Conservation (phyloP, 1,139 yeast genomes). For the Sugiyamaella castrensis region DNA sequence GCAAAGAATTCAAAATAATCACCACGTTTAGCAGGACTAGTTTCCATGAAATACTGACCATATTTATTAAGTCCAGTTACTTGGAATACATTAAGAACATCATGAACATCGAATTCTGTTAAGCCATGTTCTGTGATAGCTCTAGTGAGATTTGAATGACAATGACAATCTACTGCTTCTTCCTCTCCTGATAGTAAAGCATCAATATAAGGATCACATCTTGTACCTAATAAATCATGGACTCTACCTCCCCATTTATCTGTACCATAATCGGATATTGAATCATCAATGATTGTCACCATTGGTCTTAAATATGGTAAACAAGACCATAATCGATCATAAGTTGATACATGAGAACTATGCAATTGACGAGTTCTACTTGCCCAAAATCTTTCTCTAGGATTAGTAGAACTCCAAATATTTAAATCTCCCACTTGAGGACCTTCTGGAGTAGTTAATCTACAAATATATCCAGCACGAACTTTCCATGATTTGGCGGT, state of each 20-base stretch:
- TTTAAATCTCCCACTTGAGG: slow-evolving; percentile 70
- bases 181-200: slow-evolving; percentile 46
- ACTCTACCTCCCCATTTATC: slow-evolving; percentile 66
- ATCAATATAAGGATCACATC: slow-evolving; percentile 70
- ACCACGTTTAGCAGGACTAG: slow-evolving; percentile 56
- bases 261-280: slow-evolving; percentile 51
- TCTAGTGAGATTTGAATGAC: slow-evolving; percentile 61
- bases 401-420: slow-evolving; percentile 59
- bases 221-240: slow-evolving; percentile 64
- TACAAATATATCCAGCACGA: slow-evolving; percentile 55
- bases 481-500: slow-evolving; percentile 61
- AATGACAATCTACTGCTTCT: slow-evolving; percentile 58
- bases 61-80: slow-evolving; percentile 63
- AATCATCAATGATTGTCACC: slow-evolving; percentile 61
- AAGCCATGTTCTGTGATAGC: slow-evolving; percentile 59
- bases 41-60: slow-evolving; percentile 69
- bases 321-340: slow-evolving; percentile 62
- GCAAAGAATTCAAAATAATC: slow-evolving; percentile 69
- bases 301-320: slow-evolving; percentile 62
- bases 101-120: slow-evolving; percentile 65
- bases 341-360: slow-evolving; percentile 61
- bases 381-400: slow-evolving; percentile 67
- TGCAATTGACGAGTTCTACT: slow-evolving; percentile 65
- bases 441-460: slow-evolving; percentile 63
- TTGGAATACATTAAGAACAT: slow-evolving; percentile 66